Percentiles rank a stretch among this genome's conserved stretches.
phyloP scores from a whole-genome alignment of 164 flowering plant species.

The Magnolia kwangsiensis region DNA sequence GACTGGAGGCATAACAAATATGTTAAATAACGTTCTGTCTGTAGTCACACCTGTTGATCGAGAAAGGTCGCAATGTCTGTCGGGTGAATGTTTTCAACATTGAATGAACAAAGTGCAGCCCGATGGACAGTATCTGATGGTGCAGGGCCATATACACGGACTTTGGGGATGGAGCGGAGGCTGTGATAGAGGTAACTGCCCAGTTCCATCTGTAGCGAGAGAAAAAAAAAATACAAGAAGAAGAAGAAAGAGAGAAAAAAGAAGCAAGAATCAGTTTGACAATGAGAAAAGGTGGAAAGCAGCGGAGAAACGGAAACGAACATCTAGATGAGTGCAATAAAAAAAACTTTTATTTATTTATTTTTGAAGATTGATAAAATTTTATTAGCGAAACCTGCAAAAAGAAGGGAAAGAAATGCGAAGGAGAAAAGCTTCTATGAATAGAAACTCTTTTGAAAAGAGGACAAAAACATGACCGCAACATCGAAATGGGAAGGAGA shows the following conservation, averaged over 20 bases:
- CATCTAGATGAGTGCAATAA: no score
- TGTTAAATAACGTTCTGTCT: background rate
- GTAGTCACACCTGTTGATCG: slow-evolving; percentile 72
- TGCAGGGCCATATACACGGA: slow-evolving; percentile 79
- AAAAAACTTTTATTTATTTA: no score
- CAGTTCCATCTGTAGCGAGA: slow-evolving; percentile 51
- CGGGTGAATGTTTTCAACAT: slow-evolving; percentile 75
- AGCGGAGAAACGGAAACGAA: background rate
- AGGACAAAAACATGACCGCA: no score
- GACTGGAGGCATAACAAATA: no score
- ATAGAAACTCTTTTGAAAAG: no score
- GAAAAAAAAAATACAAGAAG: background rate
- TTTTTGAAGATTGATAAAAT: no score
- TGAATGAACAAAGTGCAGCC: slow-evolving; percentile 91
- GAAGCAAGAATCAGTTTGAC: background rate
- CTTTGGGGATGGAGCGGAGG: slow-evolving; percentile 45
- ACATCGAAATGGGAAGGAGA: no score
- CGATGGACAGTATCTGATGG: slow-evolving; percentile 56
- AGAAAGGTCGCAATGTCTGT: slow-evolving; percentile 93
- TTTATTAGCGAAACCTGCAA: no score
- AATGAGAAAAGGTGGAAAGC: background rate
- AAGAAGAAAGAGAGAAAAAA: background rate
- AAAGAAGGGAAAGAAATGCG: no score
- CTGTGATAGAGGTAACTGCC: slow-evolving; percentile 64
- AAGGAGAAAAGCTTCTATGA: no score